Evolutionary conservation across 805 yeast genomes (phyloP), one percentile per base, ranked within the genome.

Genomic region (Barnettozyma siamensis): DNA sequence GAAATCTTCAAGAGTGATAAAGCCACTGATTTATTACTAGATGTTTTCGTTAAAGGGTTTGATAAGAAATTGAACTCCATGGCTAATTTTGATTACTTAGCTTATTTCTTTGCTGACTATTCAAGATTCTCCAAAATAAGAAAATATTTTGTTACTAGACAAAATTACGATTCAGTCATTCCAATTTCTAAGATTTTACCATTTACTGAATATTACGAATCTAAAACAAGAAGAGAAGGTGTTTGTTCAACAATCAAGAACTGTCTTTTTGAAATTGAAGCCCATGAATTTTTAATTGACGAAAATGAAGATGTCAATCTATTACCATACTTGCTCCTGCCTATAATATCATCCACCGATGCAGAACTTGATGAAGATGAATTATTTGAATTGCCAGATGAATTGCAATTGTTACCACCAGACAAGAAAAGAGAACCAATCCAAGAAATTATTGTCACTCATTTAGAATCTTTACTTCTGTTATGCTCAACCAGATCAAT

Each of bases 181-280:
- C 96, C 96, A 28, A 63, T 88, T 18, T 78, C 88, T n/a, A 87
- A 87, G 58, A 63, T 88, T 21, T 67, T 86, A 45, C 93, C 80
- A 0, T 88, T 88, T 64, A 83, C 96, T 5, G 89, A 86, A 57
- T 77, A 80, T 54, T 83, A 80, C 50, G 89, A 83, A 55, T 71
- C 86, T 12, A 78, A 77, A 53, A 76, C 78, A 20, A 79, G 98
- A 65, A 75, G 98, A 63, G 89, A 84, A 58, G 97, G 96, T 56
- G 89, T 87, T 30, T 94, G 95, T 2, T 83, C 95, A 5, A 84
- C 96, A 2, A 85, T 93, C 51, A 91, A 93, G 60, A 91, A 91
- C 63, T 76, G 91, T 0, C 66, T 91, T 37, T 91, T 91, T 55
- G 96, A 89, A 57, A 69, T 85, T 2, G 76, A 78, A 31, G 62